Conservation (phyloP, 2,329 filamentous ascomycete genomes). For the Trichoderma sp. region DNA sequence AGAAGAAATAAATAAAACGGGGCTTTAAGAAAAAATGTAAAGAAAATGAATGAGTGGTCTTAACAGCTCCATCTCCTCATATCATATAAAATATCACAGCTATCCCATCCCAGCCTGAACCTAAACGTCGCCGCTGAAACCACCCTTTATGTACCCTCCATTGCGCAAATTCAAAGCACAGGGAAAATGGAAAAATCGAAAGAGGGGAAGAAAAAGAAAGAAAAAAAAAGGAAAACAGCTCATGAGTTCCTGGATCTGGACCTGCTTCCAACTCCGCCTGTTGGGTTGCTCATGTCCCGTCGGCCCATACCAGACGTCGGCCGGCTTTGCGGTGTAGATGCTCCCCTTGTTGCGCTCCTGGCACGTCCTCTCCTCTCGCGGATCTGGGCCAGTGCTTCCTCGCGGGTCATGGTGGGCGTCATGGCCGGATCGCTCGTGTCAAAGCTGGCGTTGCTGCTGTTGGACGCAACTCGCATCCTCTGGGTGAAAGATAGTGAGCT, state of each 20-base stretch:
- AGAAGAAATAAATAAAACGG: neutral
- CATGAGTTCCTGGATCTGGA: slow-evolving; percentile 22
- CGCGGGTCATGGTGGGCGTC: slow-evolving; percentile 65
- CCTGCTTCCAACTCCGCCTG: slow-evolving; percentile 31
- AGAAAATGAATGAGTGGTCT: neutral
- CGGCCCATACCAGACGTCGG: slow-evolving; percentile 50
- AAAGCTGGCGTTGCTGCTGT: slow-evolving; percentile 41
- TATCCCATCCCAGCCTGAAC: neutral
- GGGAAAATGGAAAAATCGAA: slow-evolving; percentile 15
- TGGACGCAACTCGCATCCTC: slow-evolving; percentile 45
- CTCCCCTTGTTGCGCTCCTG: slow-evolving; percentile 62
- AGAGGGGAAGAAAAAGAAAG: neutral
- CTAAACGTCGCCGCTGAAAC: neutral
- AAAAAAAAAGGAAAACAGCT: neutral
- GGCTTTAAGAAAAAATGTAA: neutral
- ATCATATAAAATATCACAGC: neutral
- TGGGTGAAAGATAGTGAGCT: slow-evolving; percentile 44
- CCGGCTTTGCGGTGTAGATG: slow-evolving; percentile 55
- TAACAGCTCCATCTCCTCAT: neutral
- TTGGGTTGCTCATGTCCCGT: slow-evolving; percentile 49
- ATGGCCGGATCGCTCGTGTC: slow-evolving; percentile 56
- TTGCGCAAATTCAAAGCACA: neutral
- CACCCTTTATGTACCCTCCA: slow-evolving; percentile 2
- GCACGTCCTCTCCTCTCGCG: slow-evolving; percentile 68
- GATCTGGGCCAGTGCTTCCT: slow-evolving; percentile 73